Percentiles rank a stretch among this genome's conserved stretches.
Conservation (phyloP, 2,329 filamentous ascomycete genomes). For the Pyricularia grisea region DNA sequence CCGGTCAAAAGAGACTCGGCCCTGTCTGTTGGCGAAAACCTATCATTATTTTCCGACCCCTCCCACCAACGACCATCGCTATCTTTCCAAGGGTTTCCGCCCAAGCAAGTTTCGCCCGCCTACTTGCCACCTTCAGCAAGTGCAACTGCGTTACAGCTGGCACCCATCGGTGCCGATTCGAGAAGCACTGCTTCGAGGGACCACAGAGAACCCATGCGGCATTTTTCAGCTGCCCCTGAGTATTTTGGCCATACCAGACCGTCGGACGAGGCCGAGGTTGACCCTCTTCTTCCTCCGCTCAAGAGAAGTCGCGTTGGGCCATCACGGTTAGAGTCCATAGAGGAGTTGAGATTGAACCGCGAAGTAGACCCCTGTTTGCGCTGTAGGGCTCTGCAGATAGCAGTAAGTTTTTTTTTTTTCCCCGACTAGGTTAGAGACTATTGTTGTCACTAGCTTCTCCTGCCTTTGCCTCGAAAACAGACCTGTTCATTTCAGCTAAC, state of each 20-base stretch:
- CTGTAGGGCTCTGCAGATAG: constrained; percentile 30
- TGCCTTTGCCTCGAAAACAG: constrained; percentile 6
- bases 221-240: constrained; percentile 30
- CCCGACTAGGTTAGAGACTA: neutral
- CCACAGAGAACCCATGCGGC: constrained; percentile 28
- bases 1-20: constrained; percentile 34
- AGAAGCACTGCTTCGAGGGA: constrained; percentile 20
- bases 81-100: constrained; percentile 19
- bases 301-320: constrained; percentile 43
- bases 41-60: constrained; percentile 24
- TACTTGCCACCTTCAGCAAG: constrained; percentile 26
- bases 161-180: constrained; percentile 22
- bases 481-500: constrained; percentile 12
- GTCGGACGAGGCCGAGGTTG: constrained; percentile 36
- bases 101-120: constrained; percentile 25
- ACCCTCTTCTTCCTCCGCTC: constrained; percentile 43
- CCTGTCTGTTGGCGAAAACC: constrained; percentile 27
- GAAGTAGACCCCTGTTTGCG: constrained; percentile 40
- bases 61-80: constrained; percentile 13
- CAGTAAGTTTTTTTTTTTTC: neutral
- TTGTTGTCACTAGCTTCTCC: neutral
- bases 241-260: constrained; percentile 24
- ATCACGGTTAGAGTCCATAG: constrained; percentile 46
- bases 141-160: constrained; percentile 18
- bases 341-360: constrained; percentile 40